Percentiles rank a stretch among this genome's conserved stretches.
Conservation (phyloP, 371 early-diverging fungal genomes). For the Mortierella sp. region DNA sequence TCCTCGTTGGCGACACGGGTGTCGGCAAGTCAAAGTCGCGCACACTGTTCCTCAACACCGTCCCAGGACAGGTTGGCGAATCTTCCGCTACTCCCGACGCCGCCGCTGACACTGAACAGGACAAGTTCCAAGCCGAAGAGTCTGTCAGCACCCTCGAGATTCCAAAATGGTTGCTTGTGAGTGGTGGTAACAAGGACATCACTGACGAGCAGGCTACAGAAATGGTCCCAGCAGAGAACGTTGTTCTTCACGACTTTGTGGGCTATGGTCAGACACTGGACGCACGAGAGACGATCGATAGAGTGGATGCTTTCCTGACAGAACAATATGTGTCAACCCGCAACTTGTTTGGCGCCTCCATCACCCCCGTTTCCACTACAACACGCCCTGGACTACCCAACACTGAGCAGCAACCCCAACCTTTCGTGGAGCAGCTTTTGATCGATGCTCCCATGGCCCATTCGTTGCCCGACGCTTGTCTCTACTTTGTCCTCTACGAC, state of each 20-base stretch:
- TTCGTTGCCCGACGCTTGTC: conserved; percentile 76
- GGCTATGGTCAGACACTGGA: conserved; percentile 48
- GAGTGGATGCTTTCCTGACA: conserved; percentile 33
- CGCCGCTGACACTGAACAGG: conserved; percentile 69
- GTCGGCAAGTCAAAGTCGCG: conserved; percentile 84
- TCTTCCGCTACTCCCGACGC: conserved; percentile 75
- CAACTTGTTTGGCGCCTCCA: conserved; percentile 28
- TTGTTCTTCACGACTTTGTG: conserved; percentile 50
- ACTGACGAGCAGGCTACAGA: conserved; percentile 1
- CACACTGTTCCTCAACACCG: conserved; percentile 68
- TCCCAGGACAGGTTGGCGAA: conserved; percentile 68
- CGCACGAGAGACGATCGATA: conserved; percentile 33
- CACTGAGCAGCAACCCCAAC: conserved; percentile 70
- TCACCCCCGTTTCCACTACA: conserved; percentile 52
- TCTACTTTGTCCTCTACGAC: conserved; percentile 92
- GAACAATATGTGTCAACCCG: conserved; percentile 38
- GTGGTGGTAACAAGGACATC: not conserved
- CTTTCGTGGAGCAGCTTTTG: conserved; percentile 51
- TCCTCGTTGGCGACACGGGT: conserved; percentile 67
- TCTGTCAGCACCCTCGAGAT: conserved; percentile 44
- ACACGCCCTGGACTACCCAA: conserved; percentile 73
- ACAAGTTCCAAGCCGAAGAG: conserved; percentile 16
- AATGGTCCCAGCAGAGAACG: conserved; percentile 41
- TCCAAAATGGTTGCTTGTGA: conserved; percentile 35
- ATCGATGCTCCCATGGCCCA: conserved; percentile 69